Base-by-base conservation (phyloP, 1,284 basidiomycete genomes). In the Rhodotorula sp. region DNA sequence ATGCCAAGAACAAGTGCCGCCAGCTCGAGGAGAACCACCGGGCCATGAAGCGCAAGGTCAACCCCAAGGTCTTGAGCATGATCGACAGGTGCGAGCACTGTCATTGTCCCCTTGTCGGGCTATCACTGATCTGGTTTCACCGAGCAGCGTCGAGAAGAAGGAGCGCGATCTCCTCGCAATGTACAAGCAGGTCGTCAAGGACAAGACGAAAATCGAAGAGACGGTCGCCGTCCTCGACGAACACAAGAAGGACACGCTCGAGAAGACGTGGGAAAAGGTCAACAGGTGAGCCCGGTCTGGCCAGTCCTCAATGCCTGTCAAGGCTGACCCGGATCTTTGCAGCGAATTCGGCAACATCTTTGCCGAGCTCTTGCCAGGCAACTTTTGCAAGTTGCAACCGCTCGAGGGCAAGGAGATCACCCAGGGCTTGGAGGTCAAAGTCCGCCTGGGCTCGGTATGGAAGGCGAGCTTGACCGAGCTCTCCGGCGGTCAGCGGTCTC, bases 261-360 rank as follows among this genome's bases (percentile, higher is more conserved):
- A 89, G 79, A 94, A 90, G 81, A 98, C 95, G 0, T 99, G 95
- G 93, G 87, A 89, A 77, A 97, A 96, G 80, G 96, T 99, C 75
- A 91, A 93, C 78, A 86, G 85, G 92, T 93, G 77, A 77, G 89
- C 81, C 26, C 30, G 59, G 61, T 29, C 37, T 26, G 4, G 17
- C 14, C 24, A 20, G 2, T 24, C 18, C 17, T 7, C 22, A 7
- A 29, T 6, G 6, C n/a, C 6, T 54, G 4, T n/a, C 12, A 48
- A 15, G 49, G 26, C 22, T 56, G 12, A 55, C 30, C 26, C 29
- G 61, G 77, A 48, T n/a, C 6, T 4, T 30, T n/a, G 20, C 78
- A 94, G 92, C 62, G 95, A 98, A 81, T 99, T 99, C 80, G 96
- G 96, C 20, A 88, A 87, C 17, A 99, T 99, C 80, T 99, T 99